Percentiles rank a stretch among this genome's conserved stretches.
These are phyloP conservation scores for Ceratobasidium papillatum DNA, from an alignment of 1,284 basidiomycete genomes.

Conservation along the genomic window DNA sequence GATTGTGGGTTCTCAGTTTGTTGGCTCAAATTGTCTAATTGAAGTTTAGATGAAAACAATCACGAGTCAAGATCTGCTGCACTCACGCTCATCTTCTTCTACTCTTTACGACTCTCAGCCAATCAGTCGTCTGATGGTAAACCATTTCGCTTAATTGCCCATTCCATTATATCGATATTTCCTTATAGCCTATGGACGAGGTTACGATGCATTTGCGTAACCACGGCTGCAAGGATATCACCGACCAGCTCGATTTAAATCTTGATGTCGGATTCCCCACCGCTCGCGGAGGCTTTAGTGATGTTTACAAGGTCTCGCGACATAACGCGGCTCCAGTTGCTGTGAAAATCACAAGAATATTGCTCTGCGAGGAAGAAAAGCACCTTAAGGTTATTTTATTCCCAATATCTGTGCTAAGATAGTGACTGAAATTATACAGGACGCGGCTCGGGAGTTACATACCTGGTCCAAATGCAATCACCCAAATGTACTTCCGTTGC, in stretches of 20 bases:
- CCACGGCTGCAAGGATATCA: neutral
- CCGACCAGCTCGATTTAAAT: neutral
- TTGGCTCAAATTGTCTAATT: no score
- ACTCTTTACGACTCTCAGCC: no score
- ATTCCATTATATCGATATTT: neutral
- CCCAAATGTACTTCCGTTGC: neutral
- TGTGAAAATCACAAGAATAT: neutral
- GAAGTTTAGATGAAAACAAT: no score
- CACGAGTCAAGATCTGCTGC: no score
- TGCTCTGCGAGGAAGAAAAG: neutral
- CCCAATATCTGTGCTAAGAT: neutral
- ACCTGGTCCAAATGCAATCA: constrained; percentile 5
- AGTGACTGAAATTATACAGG: neutral
- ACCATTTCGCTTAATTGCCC: neutral
- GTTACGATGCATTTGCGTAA: neutral
- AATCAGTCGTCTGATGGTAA: neutral
- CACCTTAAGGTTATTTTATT: neutral
- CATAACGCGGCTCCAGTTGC: neutral
- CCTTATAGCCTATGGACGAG: neutral
- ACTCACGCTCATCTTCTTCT: no score
- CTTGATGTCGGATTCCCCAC: neutral
- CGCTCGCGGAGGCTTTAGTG: neutral
- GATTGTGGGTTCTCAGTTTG: neutral
- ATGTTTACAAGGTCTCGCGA: neutral
- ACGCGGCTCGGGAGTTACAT: constrained; percentile 15